Evolutionary conservation across 163 green algal species (phyloP), one percentile per base, ranked within the genome.

Genomic region (Scenedesmus sp.): DNA sequence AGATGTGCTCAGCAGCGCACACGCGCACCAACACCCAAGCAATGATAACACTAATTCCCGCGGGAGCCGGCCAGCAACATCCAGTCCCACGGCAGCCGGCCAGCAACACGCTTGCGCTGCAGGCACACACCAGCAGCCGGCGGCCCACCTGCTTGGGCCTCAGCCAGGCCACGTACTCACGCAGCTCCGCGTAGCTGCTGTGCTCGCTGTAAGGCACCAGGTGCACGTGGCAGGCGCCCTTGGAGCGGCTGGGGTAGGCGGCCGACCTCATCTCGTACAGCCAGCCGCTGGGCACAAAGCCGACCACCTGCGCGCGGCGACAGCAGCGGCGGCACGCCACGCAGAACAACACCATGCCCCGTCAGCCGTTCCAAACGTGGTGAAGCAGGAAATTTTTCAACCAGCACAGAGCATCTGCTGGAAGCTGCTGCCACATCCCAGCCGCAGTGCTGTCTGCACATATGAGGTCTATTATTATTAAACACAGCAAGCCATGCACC

Each of bases 191-290:
- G 87, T 95, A 98, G 91, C 81, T 95, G 87, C 84, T 95, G 93
- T 98, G 96, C 93, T 98, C 97, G 33, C 91, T 86, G 96, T 99
- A 99, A 2, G 97, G 96, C 72, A 98, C 95, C 59, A 98, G 95
- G 89, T 97, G 94, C 24, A 98, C 94, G 26, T 73, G 85, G 84
- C 93, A 94, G 30, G 85, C 15, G 2, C 92, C 96, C 93, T 97
- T 97, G 35, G 46, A 43, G 20, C 92, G 88, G n/a, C 97, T 94
- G 9, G 94, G 92, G 81, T 96, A 97, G 70, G 78, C 33, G 15
- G 81, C 0, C 46, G 79, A 87, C 65, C 94, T 93, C 93, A 96
- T 96, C 78, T 98, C 95, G 87, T 97, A 96, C 70, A 95, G 91
- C 96, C 96, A 99, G 20, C 97, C 97, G 1, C 97, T 98, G 20